Conservation (phyloP, 164 flowering plant species). For the Taxillus chinensis region DNA sequence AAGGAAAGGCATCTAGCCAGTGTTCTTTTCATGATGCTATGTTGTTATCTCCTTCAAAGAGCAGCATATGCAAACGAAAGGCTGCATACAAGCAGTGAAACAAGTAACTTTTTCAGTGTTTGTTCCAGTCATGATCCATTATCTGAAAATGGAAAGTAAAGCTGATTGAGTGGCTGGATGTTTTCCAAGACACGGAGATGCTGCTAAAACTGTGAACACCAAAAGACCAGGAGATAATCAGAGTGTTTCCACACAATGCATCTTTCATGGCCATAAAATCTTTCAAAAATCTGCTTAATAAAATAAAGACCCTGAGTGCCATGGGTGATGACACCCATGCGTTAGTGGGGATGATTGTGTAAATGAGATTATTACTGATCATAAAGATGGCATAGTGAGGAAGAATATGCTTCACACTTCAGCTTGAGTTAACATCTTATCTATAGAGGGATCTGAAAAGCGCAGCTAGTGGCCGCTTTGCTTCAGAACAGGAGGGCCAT, state of each 20-base stretch:
- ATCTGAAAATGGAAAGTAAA: conserved; percentile 10
- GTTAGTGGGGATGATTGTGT: neutral
- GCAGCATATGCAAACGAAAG: conserved; percentile 1
- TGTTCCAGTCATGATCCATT: conserved; percentile 11
- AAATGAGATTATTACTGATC: neutral
- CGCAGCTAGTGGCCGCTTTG: neutral
- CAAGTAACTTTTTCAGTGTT: conserved; percentile 7
- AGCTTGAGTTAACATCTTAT: conserved; percentile 1
- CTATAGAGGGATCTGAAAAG: neutral
- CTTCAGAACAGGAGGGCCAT: neutral
- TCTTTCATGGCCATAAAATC: neutral
- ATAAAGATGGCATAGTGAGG: neutral
- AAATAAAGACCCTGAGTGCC: conserved; percentile 3
- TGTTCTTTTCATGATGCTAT: conserved; percentile 1
- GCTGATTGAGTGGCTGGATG: neutral
- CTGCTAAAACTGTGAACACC: neutral
- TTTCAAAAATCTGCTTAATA: neutral
- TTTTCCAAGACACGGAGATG: neutral
- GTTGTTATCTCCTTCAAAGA: conserved; percentile 1
- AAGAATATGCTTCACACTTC: neutral
- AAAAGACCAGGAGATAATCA: neutral
- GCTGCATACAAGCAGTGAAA: conserved; percentile 7
- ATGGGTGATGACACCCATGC: conserved; percentile 2
- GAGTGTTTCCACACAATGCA: neutral
- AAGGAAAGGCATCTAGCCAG: conserved; percentile 2